These are phyloP conservation scores for Pseudogymnoascus sp. DNA, from an alignment of 2,329 filamentous ascomycete species.

Conservation along the genomic window DNA sequence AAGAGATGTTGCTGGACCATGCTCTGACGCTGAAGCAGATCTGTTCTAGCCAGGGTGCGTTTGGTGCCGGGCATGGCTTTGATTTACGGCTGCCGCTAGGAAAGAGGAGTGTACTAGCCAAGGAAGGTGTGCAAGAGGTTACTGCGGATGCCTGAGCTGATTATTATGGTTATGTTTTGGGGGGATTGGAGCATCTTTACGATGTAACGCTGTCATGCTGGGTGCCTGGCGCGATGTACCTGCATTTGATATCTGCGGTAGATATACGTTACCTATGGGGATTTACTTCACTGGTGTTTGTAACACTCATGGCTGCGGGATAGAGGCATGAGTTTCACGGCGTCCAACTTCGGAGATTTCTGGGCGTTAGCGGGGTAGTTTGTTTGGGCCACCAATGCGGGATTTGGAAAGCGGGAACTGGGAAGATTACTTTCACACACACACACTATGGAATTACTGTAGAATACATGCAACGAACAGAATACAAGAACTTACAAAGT, in stretches of 20 bases:
- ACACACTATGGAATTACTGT: not conserved
- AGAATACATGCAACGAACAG: not conserved
- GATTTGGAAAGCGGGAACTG: not conserved
- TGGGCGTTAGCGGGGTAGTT: not conserved
- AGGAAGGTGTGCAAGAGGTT: slow-evolving; percentile 22
- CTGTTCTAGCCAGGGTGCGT: slow-evolving; percentile 25
- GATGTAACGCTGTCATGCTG: not conserved
- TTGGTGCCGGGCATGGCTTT: slow-evolving; percentile 12
- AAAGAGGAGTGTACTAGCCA: slow-evolving; percentile 17
- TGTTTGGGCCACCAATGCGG: not conserved
- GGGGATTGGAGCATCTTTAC: slow-evolving; percentile 11
- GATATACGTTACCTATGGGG: not conserved
- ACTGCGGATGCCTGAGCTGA: slow-evolving; percentile 20
- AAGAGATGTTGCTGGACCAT: slow-evolving; percentile 45
- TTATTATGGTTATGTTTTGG: not conserved
- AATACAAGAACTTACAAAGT: not conserved
- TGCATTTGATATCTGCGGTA: not conserved
- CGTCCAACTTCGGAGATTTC: not conserved
- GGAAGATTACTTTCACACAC: not conserved
- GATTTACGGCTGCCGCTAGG: slow-evolving; percentile 23
- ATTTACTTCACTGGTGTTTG: not conserved
- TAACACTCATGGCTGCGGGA: not conserved
- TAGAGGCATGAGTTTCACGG: not conserved
- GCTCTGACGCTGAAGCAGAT: slow-evolving; percentile 35
- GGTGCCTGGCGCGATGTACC: not conserved